A percentile compares a stretch with the other conserved stretches of the same genome.
Conservation (phyloP, 371 early-diverging fungal genomes). For the Dinochytrium kinnereticum region DNA sequence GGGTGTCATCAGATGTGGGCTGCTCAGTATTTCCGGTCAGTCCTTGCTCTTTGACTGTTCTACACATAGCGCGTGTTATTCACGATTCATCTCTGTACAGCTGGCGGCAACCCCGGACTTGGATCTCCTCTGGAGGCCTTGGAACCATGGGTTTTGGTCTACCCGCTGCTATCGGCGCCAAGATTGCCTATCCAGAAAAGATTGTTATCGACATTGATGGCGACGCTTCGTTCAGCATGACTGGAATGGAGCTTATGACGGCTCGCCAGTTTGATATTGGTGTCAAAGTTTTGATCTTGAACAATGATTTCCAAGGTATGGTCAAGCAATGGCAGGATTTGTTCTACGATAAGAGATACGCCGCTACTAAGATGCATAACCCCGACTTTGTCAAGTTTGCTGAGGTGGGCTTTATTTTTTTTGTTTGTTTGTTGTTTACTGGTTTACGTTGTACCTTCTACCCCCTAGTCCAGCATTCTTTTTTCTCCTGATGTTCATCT, state of each 20-base stretch:
- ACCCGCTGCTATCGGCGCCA: conserved; percentile 94
- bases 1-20: conserved; percentile 99
- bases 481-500: too few relatives aligned
- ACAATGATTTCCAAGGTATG: conserved; percentile 99
- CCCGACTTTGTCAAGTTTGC: conserved; percentile 98
- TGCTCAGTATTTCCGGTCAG: conserved; percentile 54
- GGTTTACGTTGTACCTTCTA: conserved; percentile 16
- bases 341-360: conserved; percentile 94
- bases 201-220: conserved; percentile 97
- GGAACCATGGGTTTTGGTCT: conserved; percentile 98
- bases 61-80: conserved; percentile 41
- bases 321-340: conserved; percentile 99
- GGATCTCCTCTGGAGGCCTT: conserved; percentile 94
- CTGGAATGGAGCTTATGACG: conserved; percentile 95
- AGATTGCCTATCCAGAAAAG: conserved; percentile 88
- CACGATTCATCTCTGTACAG: conserved; percentile 37
- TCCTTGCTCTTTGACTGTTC: too few relatives aligned
- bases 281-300: conserved; percentile 92
- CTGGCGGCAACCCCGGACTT: conserved; percentile 88
- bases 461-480: too few relatives aligned
- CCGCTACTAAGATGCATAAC: conserved; percentile 92
- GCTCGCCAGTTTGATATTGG: conserved; percentile 95
- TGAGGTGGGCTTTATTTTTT: conserved; percentile 57
- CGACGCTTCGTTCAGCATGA: conserved; percentile 97
- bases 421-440: neutral